phyloP scores from a whole-genome alignment of 495 filamentous ascomycete genomes.

The Filosporella fistucella region DNA sequence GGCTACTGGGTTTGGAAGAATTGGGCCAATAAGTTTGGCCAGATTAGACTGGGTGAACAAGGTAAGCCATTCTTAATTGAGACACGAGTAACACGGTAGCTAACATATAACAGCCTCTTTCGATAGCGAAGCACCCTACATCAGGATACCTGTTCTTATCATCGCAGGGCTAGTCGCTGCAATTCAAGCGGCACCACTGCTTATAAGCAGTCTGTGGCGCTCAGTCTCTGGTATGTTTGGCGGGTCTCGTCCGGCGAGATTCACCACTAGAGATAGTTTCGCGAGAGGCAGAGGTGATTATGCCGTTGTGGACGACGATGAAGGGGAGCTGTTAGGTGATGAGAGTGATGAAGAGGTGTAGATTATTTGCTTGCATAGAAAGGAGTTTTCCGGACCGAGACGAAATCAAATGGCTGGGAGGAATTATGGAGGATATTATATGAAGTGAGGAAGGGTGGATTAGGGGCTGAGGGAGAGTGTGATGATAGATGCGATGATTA shows the following conservation, averaged over 20 bases:
- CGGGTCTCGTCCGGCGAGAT: slow-evolving; percentile 53
- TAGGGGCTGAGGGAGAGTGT: too few species aligned
- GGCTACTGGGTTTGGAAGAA: slow-evolving; percentile 85
- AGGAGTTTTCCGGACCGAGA: too few species aligned
- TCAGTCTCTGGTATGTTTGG: slow-evolving; percentile 44
- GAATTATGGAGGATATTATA: too few species aligned
- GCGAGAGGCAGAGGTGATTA: slow-evolving; percentile 82
- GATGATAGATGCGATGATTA: too few species aligned
- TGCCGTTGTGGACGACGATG: slow-evolving; percentile 81
- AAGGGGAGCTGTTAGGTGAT: slow-evolving; percentile 86
- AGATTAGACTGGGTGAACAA: slow-evolving; percentile 76
- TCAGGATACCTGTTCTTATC: slow-evolving; percentile 74
- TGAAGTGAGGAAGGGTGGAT: too few species aligned
- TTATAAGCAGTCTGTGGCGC: slow-evolving; percentile 64
- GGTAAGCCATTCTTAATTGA: slow-evolving; percentile 19
- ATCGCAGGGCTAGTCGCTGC: slow-evolving; percentile 76
- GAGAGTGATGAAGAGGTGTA: slow-evolving; percentile 85
- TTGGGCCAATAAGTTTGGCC: slow-evolving; percentile 87
- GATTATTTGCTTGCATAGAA: too few species aligned
- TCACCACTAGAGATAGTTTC: slow-evolving; percentile 81
- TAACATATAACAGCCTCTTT: slow-evolving; percentile 35
- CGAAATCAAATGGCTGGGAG: too few species aligned
- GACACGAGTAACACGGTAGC: background rate
- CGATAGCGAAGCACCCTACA: slow-evolving; percentile 60
- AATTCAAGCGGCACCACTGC: slow-evolving; percentile 65